A percentile compares a stretch with the other conserved stretches of the same genome.
These are phyloP conservation scores for Globisporangium nodosum DNA, from an alignment of 352 stramenopile species.

Conservation along the genomic window DNA sequence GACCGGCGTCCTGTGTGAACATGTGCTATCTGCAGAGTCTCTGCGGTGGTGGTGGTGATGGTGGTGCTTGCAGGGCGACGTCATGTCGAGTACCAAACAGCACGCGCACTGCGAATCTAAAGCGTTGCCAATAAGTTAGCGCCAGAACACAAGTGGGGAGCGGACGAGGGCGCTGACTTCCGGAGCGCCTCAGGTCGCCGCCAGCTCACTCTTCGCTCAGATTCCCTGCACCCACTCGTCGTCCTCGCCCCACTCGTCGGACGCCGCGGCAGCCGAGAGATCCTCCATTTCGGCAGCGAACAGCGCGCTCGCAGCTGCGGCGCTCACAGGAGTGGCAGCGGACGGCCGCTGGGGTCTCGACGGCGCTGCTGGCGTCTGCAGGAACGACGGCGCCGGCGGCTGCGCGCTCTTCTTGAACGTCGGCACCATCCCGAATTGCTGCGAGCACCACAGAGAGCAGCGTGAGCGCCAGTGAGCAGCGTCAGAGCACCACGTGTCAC, in stretches of 20 bases:
- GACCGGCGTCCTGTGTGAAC: neutral
- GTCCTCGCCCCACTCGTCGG: slow-evolving; percentile 70
- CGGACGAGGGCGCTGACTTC: neutral
- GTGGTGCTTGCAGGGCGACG: neutral
- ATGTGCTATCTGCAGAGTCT: neutral
- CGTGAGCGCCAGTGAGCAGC: neutral
- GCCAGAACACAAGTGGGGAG: neutral
- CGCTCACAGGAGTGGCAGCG: slow-evolving; percentile 10
- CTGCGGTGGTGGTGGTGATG: neutral
- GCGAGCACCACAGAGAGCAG: neutral
- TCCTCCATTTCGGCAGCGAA: slow-evolving; percentile 73
- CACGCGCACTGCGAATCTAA: neutral
- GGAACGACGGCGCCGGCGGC: slow-evolving; percentile 19
- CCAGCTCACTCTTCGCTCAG: slow-evolving; percentile 15
- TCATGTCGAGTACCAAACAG: neutral
- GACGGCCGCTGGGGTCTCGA: slow-evolving; percentile 15
- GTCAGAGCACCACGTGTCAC: neutral
- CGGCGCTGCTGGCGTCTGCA: slow-evolving; percentile 8
- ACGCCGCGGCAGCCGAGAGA: slow-evolving; percentile 26
- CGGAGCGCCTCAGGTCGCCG: neutral
- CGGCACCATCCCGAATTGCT: slow-evolving; percentile 85
- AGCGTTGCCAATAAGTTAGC: slow-evolving; percentile 4
- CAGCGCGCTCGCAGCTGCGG: slow-evolving; percentile 36
- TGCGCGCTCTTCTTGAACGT: slow-evolving; percentile 66
- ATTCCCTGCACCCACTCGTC: slow-evolving; percentile 80